These are phyloP conservation scores for Pseudohyphozyma bogoriensis DNA, from an alignment of 768 basidiomycete genomes.

Conservation along the genomic window DNA sequence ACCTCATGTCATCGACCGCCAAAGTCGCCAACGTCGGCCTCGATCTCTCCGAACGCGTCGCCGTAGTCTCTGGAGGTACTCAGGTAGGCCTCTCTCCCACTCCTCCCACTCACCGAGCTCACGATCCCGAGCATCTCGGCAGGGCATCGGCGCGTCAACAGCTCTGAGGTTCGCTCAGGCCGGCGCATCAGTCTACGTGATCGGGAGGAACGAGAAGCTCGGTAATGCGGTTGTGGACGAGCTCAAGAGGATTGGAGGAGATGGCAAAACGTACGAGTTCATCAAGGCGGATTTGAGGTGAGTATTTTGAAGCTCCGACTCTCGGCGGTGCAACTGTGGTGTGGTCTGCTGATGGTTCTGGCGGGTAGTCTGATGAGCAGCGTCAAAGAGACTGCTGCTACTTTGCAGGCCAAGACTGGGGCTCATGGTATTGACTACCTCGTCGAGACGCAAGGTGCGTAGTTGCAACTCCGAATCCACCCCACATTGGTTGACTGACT, in stretches of 20 bases:
- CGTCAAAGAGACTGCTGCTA: constrained; percentile 12
- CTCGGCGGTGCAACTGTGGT: background rate
- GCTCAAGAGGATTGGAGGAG: constrained; percentile 1
- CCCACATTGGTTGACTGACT: background rate
- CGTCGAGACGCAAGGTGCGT: constrained; percentile 26
- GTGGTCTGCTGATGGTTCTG: background rate
- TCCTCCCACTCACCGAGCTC: background rate
- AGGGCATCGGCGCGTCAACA: constrained; percentile 29
- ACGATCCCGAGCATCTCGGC: background rate
- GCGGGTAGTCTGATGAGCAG: background rate
- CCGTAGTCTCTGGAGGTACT: constrained; percentile 22
- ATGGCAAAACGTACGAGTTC: constrained; percentile 28
- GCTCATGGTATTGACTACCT: constrained; percentile 25
- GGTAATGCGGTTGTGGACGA: constrained; percentile 19
- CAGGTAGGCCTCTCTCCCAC: background rate
- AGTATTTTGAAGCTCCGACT: background rate
- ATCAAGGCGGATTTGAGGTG: constrained; percentile 33
- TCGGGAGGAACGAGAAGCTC: constrained; percentile 25
- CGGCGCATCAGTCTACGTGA: constrained; percentile 28
- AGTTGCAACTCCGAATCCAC: background rate
- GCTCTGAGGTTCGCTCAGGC: constrained; percentile 28
- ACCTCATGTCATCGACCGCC: no score
- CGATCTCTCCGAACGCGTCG: constrained; percentile 20
- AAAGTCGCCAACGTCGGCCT: constrained; percentile 25
- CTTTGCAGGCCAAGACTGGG: constrained; percentile 25